Conservation (phyloP, 352 stramenopile genomes). For the Albugo laibachii region DNA sequence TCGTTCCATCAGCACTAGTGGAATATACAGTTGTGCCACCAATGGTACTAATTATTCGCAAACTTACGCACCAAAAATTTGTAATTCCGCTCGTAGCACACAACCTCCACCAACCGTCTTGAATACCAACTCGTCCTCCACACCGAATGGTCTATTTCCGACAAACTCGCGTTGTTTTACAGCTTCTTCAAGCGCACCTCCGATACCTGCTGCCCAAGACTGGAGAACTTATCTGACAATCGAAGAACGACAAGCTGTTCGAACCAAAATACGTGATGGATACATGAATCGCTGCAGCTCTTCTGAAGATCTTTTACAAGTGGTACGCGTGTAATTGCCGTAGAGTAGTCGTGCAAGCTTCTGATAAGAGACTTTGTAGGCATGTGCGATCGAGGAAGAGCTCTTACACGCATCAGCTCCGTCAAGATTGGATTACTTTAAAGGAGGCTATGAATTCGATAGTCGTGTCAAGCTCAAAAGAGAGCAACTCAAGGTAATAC, state of each 20-base stretch:
- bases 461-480: constrained; percentile 82
- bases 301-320: constrained; percentile 78
- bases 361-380: constrained; percentile 12
- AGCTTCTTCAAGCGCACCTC: background rate
- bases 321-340: constrained; percentile 19
- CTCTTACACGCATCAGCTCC: constrained; percentile 74
- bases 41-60: background rate
- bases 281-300: constrained; percentile 69
- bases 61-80: background rate
- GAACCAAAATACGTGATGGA: constrained; percentile 69
- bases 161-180: background rate
- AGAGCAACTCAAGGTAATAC: constrained; percentile 47
- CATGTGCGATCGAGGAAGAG: constrained; percentile 76
- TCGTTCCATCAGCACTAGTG: constrained; percentile 50
- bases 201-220: constrained; percentile 17
- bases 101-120: too few species aligned
- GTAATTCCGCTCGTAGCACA: too few species aligned
- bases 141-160: background rate
- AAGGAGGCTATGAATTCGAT: constrained; percentile 81
- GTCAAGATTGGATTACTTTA: constrained; percentile 80
- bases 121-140: background rate
- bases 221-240: constrained; percentile 81
- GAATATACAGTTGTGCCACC: constrained; percentile 36
- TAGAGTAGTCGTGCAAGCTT: background rate
- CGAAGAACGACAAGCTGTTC: constrained; percentile 73